Evolutionary conservation across 768 basidiomycete genomes (phyloP), one percentile per base, ranked within the genome.

Genomic region (Phallus indusiatus): DNA sequence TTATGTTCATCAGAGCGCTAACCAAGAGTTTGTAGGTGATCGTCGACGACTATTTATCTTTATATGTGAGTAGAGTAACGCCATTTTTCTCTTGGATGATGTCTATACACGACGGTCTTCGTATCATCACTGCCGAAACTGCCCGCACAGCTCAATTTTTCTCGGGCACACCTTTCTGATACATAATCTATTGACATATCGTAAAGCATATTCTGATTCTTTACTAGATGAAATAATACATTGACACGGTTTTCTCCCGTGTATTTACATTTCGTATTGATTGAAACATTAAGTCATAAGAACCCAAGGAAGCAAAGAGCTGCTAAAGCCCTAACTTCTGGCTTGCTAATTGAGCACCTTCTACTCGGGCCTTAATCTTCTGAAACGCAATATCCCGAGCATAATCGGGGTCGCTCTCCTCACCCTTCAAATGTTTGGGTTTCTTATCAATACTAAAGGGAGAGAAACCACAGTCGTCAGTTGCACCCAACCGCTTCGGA

Each of bases 91-190:
- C 68, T 60, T 61, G 18, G 57, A 83, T 85, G 85, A 88, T 88
- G 86, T 71, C 53, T 73, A 77, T 83, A 84, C 86, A 90, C 88
- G 88, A 90, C 88, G 88, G 88, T 90, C 88, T 90, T 88, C 88
- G 88, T 90, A 90, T 67, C 59, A 70, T 69, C 64, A 60, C 72
- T 89, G 86, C 84, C 88, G 88, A 90, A 90, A 87, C 69, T 81
- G 88, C 88, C 88, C 88, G 88, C 84, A 88, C 83, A 90, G 88
- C 88, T 90, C 88, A 90, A n/a, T 78, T 63, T 67, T 67, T 49
- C 71, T 82, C 86, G 88, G 88, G 86, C 87, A 86, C 75, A 82
- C 86, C 83, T 74, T 63, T 79, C 86, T 88, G 86, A 88, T 74
- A 56, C 62, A 65, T 22, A 16, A 21, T 28, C 28, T 3, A 28